Conservation (phyloP, 495 filamentous ascomycete species). For the Xylaria longipes region DNA sequence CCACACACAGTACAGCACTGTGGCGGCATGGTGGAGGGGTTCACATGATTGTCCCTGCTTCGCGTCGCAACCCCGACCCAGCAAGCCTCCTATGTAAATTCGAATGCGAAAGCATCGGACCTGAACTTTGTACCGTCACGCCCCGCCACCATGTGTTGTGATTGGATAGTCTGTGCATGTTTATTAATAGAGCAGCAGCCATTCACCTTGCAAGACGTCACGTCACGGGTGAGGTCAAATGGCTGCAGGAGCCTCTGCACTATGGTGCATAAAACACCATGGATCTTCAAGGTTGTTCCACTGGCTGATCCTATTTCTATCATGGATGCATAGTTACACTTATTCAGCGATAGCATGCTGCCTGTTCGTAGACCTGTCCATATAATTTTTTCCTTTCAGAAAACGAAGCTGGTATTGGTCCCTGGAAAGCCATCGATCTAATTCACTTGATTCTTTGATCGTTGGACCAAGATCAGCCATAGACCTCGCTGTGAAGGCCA, state of each 20-base stretch:
- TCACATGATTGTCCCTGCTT: not conserved
- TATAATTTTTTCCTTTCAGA: not conserved
- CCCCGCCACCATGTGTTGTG: slow-evolving; percentile 3
- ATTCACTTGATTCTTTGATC: not conserved
- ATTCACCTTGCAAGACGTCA: not conserved
- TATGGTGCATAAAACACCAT: not conserved
- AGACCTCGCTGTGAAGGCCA: not conserved
- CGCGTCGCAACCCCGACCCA: not conserved
- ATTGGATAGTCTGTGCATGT: not conserved
- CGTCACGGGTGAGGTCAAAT: not conserved
- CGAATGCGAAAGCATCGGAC: not conserved
- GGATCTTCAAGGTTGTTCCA: not conserved
- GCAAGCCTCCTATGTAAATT: not conserved
- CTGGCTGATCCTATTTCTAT: not conserved
- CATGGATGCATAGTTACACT: not conserved
- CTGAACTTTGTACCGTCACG: slow-evolving; percentile 1
- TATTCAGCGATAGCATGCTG: not conserved
- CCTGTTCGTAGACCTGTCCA: not conserved
- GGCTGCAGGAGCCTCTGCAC: not conserved
- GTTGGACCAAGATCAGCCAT: not conserved
- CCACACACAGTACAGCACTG: not conserved
- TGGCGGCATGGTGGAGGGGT: slow-evolving; percentile 9
- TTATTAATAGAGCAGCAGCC: not conserved
- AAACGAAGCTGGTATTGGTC: not conserved
- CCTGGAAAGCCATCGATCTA: not conserved